These are phyloP conservation scores for Mycosphaerelloides madeirae DNA, from an alignment of 2,329 filamentous ascomycete genomes.

Conservation along the genomic window DNA sequence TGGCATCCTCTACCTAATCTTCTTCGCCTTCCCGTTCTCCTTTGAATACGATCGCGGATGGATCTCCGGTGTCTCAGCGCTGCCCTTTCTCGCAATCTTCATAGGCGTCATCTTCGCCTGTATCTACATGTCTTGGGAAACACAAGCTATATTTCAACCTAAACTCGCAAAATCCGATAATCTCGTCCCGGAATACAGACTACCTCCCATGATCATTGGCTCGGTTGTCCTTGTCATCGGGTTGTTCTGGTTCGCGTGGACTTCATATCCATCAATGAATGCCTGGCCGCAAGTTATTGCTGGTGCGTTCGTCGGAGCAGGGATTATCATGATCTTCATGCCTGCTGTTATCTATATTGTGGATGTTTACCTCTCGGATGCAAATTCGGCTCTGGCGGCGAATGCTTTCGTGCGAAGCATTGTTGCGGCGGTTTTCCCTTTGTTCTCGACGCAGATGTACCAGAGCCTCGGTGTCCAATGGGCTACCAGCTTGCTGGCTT, in stretches of 20 bases:
- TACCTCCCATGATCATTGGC: slow-evolving; percentile 49
- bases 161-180: slow-evolving; percentile 15
- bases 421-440: slow-evolving; percentile 35
- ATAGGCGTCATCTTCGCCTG: slow-evolving; percentile 37
- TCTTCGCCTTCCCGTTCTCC: slow-evolving; percentile 46
- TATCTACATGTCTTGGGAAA: slow-evolving; percentile 15
- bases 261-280: slow-evolving; percentile 46
- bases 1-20: slow-evolving; percentile 42
- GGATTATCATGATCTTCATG: slow-evolving; percentile 45
- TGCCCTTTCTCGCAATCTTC: slow-evolving; percentile 43
- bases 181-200: slow-evolving; percentile 37
- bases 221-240: slow-evolving; percentile 44
- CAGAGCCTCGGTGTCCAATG: slow-evolving; percentile 32
- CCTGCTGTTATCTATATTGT: slow-evolving; percentile 44
- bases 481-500: slow-evolving; percentile 33
- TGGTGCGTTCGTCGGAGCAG: slow-evolving; percentile 38
- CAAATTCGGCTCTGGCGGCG: slow-evolving; percentile 31
- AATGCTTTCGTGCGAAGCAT: slow-evolving; percentile 35
- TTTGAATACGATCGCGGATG: slow-evolving; percentile 42
- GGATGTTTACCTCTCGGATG: slow-evolving; percentile 40
- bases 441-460: slow-evolving; percentile 34
- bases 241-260: slow-evolving; percentile 61
- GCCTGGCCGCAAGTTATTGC: slow-evolving; percentile 41
- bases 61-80: slow-evolving; percentile 36
- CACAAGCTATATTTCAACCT: slow-evolving; percentile 16